Evolutionary conservation across 306 rosid species (phyloP), one percentile per base, ranked within the genome.

Genomic region (Pueraria montana): DNA sequence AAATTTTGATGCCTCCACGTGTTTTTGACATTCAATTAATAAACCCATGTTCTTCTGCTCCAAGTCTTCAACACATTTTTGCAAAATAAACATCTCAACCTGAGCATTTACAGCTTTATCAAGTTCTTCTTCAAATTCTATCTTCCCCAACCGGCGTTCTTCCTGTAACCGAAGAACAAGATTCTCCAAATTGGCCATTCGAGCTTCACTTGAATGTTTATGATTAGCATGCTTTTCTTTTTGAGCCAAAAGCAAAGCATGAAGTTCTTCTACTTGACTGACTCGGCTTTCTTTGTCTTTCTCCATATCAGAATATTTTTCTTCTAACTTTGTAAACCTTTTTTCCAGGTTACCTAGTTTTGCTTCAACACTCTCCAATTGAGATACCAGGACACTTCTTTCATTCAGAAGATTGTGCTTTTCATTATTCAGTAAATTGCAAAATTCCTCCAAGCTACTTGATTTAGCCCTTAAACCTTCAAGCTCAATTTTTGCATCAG

Each of bases 31-130:
- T 87, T 92, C 97, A 69, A 85, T 16, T 81, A 87, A 58, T 26
- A 96, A 77, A 64, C 90, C 84, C 17, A 70, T 13, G 86, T 96
- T 92, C 85, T 91, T 94, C 86, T 87, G 94, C 87, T 96, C 99
- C 88, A 96, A 83, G 82, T 96, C 99, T 89, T 96, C 95, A 63
- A 94, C 69, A 84, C 92, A 94, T 88, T 87, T 92, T 88, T 94
- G 99, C 89, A 92, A 89, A 80, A 96, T 87, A 82, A 91, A 96
- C 89, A 94, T 94, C 94, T 96, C 98, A 65, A 96, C 91, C 77
- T 96, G 98, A 30, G 97, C 95, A 85, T 94, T 89, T 58, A 94
- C 94, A 55, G 99, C 95, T 84, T 86, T 94, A 58, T 91, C 99
- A 10, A 96, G 95, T 64, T 91, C 91, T 82, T 92, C 90, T 85